A percentile compares a stretch with the other conserved stretches of the same genome.
Evolutionary conservation across 345 rosid species (phyloP).

Genomic region (Excoecaria cochinchinensis): DNA sequence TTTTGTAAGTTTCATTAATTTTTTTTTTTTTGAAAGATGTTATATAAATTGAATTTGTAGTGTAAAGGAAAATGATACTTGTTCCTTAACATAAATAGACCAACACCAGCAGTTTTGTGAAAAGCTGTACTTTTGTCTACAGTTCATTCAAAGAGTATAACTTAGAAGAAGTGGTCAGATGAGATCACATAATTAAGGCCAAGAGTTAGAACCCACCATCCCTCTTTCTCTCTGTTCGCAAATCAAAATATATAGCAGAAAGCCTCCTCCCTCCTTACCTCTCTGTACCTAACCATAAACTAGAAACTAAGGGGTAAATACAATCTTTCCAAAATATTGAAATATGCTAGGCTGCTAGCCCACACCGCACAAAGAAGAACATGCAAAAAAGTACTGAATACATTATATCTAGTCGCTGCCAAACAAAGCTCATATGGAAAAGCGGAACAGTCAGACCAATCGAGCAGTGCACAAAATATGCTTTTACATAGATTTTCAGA

Average conservation of each 20-base stretch:
- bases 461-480: not conserved
- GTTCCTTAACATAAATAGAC: not conserved
- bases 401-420: not conserved
- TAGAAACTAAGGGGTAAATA: not conserved
- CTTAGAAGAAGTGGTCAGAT: not conserved
- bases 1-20: no score
- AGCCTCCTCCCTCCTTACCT: no score
- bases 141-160: not conserved
- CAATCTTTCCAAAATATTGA: not conserved
- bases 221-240: no score
- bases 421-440: not conserved
- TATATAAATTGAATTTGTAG: no score
- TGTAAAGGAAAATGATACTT: not conserved
- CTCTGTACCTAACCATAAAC: conserved; percentile 25
- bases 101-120: not conserved
- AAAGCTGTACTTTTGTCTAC: not conserved
- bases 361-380: not conserved
- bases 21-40: no score
- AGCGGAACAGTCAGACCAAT: not conserved
- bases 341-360: not conserved
- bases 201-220: no score
- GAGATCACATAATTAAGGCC: not conserved
- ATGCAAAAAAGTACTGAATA: not conserved
- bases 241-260: no score
- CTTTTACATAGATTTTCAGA: not conserved